A percentile compares a stretch with the other conserved stretches of the same genome.
phyloP scores from a whole-genome alignment of 345 rosid species.

The Nephelium lappaceum region DNA sequence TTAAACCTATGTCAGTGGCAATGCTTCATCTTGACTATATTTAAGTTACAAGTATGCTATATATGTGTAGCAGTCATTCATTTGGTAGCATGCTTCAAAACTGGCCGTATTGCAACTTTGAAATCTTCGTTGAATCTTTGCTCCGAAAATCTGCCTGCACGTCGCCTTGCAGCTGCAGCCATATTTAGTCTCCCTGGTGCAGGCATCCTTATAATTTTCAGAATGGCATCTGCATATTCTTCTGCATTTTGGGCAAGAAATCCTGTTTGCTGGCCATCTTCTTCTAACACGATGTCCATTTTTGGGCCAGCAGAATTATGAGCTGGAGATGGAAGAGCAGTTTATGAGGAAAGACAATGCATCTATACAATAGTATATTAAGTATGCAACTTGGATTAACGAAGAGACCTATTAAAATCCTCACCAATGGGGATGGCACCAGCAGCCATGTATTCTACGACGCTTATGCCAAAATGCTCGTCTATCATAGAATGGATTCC shows the following conservation, averaged over 20 bases:
- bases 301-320: conserved; percentile 95
- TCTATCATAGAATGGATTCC: too few species aligned
- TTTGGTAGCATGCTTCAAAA: too few species aligned
- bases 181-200: conserved; percentile 67
- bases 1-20: too few species aligned
- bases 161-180: conserved; percentile 74
- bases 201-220: conserved; percentile 57
- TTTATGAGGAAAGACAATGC: conserved; percentile 3
- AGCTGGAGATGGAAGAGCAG: conserved; percentile 45
- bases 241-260: conserved; percentile 82
- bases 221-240: conserved; percentile 76
- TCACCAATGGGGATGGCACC: conserved; percentile 95
- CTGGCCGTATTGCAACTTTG: too few species aligned
- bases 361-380: neutral
- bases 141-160: too few species aligned
- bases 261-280: conserved; percentile 80
- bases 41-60: too few species aligned
- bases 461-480: too few species aligned
- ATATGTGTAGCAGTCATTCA: too few species aligned
- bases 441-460: conserved; percentile 94
- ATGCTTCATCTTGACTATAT: too few species aligned
- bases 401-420: conserved; percentile 17
- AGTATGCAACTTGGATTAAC: neutral
- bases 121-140: too few species aligned
- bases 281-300: conserved; percentile 94